Conservation (phyloP, 306 rosid species). For the Luffa aegyptiaca region DNA sequence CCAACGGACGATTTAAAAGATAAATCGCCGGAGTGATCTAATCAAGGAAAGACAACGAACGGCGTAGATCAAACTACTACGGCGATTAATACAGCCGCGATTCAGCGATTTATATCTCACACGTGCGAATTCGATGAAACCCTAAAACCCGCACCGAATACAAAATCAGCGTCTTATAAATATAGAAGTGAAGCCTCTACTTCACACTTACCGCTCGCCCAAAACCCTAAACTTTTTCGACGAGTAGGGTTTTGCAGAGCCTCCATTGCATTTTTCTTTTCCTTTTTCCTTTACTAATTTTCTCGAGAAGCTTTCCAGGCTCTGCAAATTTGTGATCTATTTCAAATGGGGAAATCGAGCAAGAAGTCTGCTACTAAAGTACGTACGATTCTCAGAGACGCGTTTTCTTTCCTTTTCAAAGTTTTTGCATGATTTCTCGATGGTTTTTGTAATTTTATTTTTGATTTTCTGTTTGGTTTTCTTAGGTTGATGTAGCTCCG, state of each 20-base stretch:
- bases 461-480: background rate
- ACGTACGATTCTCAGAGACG: constrained; percentile 14
- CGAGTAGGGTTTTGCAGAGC: constrained; percentile 8
- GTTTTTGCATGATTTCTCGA: background rate
- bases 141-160: constrained; percentile 5
- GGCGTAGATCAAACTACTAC: background rate
- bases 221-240: constrained; percentile 1
- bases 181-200: background rate
- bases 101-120: background rate
- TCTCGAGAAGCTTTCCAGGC: background rate
- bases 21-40: background rate
- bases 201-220: background rate
- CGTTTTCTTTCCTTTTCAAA: background rate
- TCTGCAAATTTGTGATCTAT: background rate
- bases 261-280: background rate
- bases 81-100: background rate
- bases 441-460: background rate
- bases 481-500: constrained; percentile 56
- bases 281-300: background rate
- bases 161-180: background rate
- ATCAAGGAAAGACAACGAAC: background rate
- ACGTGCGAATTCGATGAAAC: background rate
- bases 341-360: constrained; percentile 60
- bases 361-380: constrained; percentile 72
- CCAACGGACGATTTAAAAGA: background rate